phyloP scores from a whole-genome alignment of 1,139 yeast species.

The Suhomyces bolitotheri region DNA sequence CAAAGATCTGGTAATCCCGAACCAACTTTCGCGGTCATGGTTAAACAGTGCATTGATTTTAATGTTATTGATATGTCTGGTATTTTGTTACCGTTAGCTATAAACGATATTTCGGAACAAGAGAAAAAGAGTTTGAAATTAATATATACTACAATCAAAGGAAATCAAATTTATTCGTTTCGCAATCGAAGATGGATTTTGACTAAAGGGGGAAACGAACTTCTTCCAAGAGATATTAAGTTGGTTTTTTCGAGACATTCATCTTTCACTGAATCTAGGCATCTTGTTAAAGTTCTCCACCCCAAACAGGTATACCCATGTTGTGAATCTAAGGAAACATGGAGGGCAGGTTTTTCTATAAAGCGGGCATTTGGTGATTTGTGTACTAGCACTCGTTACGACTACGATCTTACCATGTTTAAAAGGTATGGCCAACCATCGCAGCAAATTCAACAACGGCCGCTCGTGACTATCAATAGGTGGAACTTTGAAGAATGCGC shows the following conservation, averaged over 20 bases:
- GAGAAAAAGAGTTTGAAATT: conserved; percentile 20
- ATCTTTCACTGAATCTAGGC: conserved; percentile 46
- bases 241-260: conserved; percentile 57
- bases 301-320: conserved; percentile 52
- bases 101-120: conserved; percentile 17
- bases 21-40: conserved; percentile 18
- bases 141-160: conserved; percentile 23
- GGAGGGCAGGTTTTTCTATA: conserved; percentile 48
- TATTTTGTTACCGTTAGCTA: conserved; percentile 26
- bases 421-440: conserved; percentile 24
- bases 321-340: conserved; percentile 33
- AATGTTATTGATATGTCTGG: conserved; percentile 38
- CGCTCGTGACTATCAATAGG: conserved; percentile 30
- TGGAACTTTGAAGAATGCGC: conserved; percentile 39
- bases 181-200: conserved; percentile 31
- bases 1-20: conserved; percentile 1
- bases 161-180: conserved; percentile 26
- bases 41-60: conserved; percentile 45
- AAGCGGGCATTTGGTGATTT: conserved; percentile 44
- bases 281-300: conserved; percentile 37
- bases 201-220: conserved; percentile 26
- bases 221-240: conserved; percentile 43
- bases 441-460: conserved; percentile 16
- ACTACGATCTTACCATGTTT: conserved; percentile 32
- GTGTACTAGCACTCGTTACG: conserved; percentile 27